phyloP scores from a whole-genome alignment of 2,329 filamentous ascomycete species.

The Aureobasidium sp. region DNA sequence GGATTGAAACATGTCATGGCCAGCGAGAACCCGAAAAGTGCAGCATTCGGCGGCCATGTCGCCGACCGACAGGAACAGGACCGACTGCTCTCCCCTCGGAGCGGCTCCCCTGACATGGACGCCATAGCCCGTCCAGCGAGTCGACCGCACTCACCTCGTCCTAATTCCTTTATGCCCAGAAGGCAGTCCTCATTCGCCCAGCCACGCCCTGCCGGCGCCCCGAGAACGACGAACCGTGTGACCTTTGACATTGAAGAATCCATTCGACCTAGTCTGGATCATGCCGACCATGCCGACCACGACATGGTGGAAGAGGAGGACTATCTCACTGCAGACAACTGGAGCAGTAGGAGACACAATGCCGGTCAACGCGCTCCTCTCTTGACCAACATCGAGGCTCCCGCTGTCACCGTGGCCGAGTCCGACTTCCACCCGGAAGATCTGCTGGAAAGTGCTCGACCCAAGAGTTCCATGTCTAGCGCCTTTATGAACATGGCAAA shows the following conservation, averaged over 20 bases:
- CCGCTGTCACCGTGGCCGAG: constrained; percentile 65
- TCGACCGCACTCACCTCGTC: not conserved
- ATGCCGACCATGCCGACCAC: constrained; percentile 19
- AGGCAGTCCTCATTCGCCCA: constrained; percentile 41
- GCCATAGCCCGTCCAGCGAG: constrained; percentile 20
- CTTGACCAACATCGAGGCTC: constrained; percentile 75
- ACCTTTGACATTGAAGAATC: constrained; percentile 56
- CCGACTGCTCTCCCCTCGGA: constrained; percentile 25
- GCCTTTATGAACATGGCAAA: constrained; percentile 99
- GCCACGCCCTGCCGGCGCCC: constrained; percentile 43
- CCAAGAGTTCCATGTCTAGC: constrained; percentile 76
- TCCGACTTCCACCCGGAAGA: constrained; percentile 53
- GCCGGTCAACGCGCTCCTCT: constrained; percentile 56
- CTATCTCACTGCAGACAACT: constrained; percentile 38
- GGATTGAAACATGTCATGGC: constrained; percentile 28
- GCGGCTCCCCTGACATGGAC: constrained; percentile 23
- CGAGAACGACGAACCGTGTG: constrained; percentile 64
- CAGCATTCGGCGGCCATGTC: constrained; percentile 22
- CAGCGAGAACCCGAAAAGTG: constrained; percentile 26
- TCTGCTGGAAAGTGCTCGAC: constrained; percentile 56
- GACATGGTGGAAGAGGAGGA: constrained; percentile 54
- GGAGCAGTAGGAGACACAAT: constrained; percentile 35
- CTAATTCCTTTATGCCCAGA: constrained; percentile 17
- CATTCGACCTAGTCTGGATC: constrained; percentile 8
- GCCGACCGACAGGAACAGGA: constrained; percentile 25